Conservation (phyloP, 768 basidiomycete species). For the Hypholoma fasciculare region DNA sequence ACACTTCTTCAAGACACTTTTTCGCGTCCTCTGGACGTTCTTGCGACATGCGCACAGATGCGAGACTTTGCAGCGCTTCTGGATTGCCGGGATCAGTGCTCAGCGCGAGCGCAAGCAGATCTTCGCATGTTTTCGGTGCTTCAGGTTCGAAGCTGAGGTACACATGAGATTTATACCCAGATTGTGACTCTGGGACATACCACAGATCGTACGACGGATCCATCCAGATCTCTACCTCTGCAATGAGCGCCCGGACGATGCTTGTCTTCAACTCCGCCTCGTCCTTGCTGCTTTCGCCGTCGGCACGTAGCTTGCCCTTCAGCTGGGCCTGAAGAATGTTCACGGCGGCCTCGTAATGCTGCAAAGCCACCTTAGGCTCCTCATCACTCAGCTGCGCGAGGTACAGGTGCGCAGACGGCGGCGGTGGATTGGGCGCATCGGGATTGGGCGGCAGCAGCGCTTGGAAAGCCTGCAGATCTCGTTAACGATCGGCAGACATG, state of each 20-base stretch:
- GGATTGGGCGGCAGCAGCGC: slow-evolving; percentile 60
- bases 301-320: slow-evolving; percentile 71
- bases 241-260: slow-evolving; percentile 77
- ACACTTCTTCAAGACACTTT: slow-evolving; percentile 64
- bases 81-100: slow-evolving; percentile 71
- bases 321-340: slow-evolving; percentile 66
- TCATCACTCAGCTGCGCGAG: slow-evolving; percentile 84
- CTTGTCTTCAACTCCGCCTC: slow-evolving; percentile 64
- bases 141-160: slow-evolving; percentile 70
- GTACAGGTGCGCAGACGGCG: slow-evolving; percentile 84
- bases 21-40: slow-evolving; percentile 82
- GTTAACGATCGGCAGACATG: not conserved
- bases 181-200: slow-evolving; percentile 37
- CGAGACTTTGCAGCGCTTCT: slow-evolving; percentile 78
- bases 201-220: slow-evolving; percentile 86
- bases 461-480: slow-evolving; percentile 54
- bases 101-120: slow-evolving; percentile 71
- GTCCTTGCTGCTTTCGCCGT: slow-evolving; percentile 32
- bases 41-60: slow-evolving; percentile 89
- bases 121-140: slow-evolving; percentile 82
- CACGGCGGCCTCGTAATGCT: slow-evolving; percentile 80
- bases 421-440: slow-evolving; percentile 58
- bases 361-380: slow-evolving; percentile 70
- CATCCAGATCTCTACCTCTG: slow-evolving; percentile 97
- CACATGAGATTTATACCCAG: not conserved